Conservation (phyloP, 352 stramenopile genomes). For the Phytophthora pistaciae region DNA sequence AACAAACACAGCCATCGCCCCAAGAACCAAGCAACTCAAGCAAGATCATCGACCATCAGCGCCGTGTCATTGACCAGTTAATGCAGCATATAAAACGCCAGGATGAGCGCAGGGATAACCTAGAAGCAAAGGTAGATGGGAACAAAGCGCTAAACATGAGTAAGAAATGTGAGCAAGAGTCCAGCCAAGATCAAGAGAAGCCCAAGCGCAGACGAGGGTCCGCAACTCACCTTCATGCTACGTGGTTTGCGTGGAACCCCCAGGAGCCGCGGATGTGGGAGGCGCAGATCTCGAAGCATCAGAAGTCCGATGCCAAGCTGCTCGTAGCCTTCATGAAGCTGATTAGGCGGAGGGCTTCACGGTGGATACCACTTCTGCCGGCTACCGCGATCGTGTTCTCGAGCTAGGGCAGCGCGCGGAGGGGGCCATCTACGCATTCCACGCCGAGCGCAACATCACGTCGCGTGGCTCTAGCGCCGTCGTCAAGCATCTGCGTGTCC, state of each 20-base stretch:
- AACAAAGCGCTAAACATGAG: not conserved
- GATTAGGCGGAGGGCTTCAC: conserved; percentile 15
- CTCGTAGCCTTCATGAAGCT: conserved; percentile 20
- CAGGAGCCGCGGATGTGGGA: conserved; percentile 18
- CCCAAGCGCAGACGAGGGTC: not conserved
- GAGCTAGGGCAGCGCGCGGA: too few relatives aligned
- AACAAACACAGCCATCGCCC: too few relatives aligned
- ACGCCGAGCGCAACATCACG: too few relatives aligned
- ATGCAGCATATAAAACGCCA: too few relatives aligned
- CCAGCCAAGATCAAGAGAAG: conserved; percentile 1
- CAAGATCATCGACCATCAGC: too few relatives aligned
- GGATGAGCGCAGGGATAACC: too few relatives aligned
- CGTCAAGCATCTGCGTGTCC: too few relatives aligned
- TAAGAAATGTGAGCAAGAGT: not conserved
- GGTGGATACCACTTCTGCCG: not conserved
- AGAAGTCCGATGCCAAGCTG: conserved; percentile 19
- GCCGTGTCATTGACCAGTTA: too few relatives aligned
- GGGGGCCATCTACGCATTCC: too few relatives aligned
- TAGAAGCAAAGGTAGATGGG: too few relatives aligned
- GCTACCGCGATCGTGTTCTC: not conserved
- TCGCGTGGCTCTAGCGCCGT: too few relatives aligned
- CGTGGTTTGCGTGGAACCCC: conserved; percentile 28
- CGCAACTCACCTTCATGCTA: conserved; percentile 21
- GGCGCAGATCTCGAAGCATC: conserved; percentile 2
- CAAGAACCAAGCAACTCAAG: too few relatives aligned